Conservation (phyloP, 257 asterid species). For the Ocimum tenuiflorum region DNA sequence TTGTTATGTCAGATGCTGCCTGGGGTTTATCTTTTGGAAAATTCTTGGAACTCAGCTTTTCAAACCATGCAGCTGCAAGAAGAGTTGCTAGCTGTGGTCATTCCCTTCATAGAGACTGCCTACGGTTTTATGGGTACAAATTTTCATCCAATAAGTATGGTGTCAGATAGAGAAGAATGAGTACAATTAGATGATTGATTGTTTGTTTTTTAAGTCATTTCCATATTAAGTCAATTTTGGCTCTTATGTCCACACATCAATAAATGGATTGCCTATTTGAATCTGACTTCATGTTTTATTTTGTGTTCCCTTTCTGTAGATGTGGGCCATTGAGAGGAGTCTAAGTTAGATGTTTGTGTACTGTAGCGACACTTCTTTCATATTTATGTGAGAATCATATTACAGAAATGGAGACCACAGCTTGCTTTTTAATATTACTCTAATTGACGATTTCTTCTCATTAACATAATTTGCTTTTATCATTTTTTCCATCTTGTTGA, state of each 20-base stretch:
- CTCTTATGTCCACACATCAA: constrained; percentile 12
- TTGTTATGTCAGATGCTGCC: constrained; percentile 71
- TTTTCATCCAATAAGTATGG: not conserved
- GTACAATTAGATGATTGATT: not conserved
- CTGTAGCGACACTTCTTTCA: not conserved
- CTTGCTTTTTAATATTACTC: constrained; percentile 9
- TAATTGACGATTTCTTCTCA: constrained; percentile 14
- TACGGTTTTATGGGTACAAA: constrained; percentile 68
- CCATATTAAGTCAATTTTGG: constrained; percentile 3
- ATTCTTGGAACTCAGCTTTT: constrained; percentile 72
- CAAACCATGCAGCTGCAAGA: constrained; percentile 80
- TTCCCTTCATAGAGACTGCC: constrained; percentile 80
- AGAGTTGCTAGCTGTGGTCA: constrained; percentile 84
- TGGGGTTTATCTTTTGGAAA: constrained; percentile 78
- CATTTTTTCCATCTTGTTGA: constrained; percentile 3
- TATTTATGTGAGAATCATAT: not conserved
- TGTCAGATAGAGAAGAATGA: not conserved
- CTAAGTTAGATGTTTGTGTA: too few species aligned
- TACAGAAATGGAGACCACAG: not conserved
- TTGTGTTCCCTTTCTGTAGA: too few species aligned
- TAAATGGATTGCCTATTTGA: constrained; percentile 1
- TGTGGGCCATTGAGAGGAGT: too few species aligned
- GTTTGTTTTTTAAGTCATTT: not conserved
- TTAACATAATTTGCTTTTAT: constrained; percentile 4
- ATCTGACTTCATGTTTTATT: too few species aligned